Evolutionary conservation across 805 yeast genomes (phyloP).

Genomic region (Candida sanyiensis): DNA sequence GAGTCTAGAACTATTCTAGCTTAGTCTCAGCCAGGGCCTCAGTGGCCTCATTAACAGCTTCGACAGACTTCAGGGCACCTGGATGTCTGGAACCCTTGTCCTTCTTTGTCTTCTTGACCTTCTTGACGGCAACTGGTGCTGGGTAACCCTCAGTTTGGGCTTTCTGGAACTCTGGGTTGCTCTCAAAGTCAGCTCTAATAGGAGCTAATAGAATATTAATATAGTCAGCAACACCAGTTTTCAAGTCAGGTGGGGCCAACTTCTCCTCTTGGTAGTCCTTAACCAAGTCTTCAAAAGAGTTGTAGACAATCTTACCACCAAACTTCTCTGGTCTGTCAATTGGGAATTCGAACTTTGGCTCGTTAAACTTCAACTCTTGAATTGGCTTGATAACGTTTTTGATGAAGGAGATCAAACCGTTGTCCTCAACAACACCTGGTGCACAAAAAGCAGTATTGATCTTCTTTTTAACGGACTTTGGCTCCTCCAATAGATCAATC

Average conservation of each 20-base stretch:
- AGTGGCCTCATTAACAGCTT: slow-evolving; percentile 28
- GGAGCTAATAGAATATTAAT: slow-evolving; percentile 81
- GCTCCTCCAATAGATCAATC: slow-evolving; percentile 87
- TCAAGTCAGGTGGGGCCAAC: slow-evolving; percentile 89
- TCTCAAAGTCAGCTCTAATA: slow-evolving; percentile 61
- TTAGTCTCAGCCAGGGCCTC: slow-evolving; percentile 27
- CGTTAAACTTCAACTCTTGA: slow-evolving; percentile 63
- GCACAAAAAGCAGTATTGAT: slow-evolving; percentile 90
- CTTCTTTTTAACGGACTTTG: slow-evolving; percentile 84
- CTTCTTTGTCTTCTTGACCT: slow-evolving; percentile 72
- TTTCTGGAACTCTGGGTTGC: slow-evolving; percentile 65
- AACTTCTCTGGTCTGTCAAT: slow-evolving; percentile 93
- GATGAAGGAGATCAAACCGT: slow-evolving; percentile 83
- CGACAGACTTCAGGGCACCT: slow-evolving; percentile 41
- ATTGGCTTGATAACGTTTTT: slow-evolving; percentile 84
- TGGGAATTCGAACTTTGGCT: slow-evolving; percentile 55
- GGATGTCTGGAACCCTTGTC: slow-evolving; percentile 90
- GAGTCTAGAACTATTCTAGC: slow-evolving; percentile 31
- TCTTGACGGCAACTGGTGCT: slow-evolving; percentile 53
- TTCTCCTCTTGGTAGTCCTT: slow-evolving; percentile 66
- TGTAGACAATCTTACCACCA: slow-evolving; percentile 85
- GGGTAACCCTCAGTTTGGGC: slow-evolving; percentile 83
- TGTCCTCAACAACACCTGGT: slow-evolving; percentile 87
- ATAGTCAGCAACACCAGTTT: slow-evolving; percentile 83
- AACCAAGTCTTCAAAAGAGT: slow-evolving; percentile 61